Evolutionary conservation across 2,329 filamentous ascomycete species (phyloP), one percentile per base, ranked within the genome.

Genomic region (Scleromitrula shiraiana): DNA sequence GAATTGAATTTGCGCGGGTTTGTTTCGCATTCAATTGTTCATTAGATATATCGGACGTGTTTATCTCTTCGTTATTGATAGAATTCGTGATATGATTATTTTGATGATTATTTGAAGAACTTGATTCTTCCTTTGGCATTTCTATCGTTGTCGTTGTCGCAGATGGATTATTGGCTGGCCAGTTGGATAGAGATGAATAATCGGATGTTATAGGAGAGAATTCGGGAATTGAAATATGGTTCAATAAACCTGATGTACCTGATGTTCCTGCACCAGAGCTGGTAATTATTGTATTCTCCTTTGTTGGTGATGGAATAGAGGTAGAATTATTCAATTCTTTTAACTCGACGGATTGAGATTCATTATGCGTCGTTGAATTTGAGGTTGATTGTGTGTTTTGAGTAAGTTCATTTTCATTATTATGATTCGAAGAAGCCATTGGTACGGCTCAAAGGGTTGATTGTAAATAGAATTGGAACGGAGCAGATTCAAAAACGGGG

Each of bases 231-330:
- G 37, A 47, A 19, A 42, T 47, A 36, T 47, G 7, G 23, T 36
- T 47, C 7, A 47, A 15, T 15, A 47, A 14, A 29, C 29, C 45
- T 19, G 45, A 47, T n/a, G 37, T 41, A 27, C 37, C 45, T 29
- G 45, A 12, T 26, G 14, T 4, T 27, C 12, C 35, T 27, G 20
- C 32, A 4, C 17, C 29, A 29, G 27, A 30, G 5, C 17, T n/a
- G 19, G 36, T 24, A 10, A n/a, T 26, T n/a, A n/a, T n/a, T n/a
- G n/a, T n/a, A n/a, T n/a, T n/a, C n/a, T n/a, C n/a, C n/a, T n/a
- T n/a, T 37, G 33, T 10, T 36, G 32, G 15, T 35, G 32, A 36
- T 36, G 32, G n/a, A n/a, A n/a, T n/a, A n/a, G n/a, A n/a, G n/a
- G n/a, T n/a, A n/a, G n/a, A n/a, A n/a, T n/a, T n/a, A n/a, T n/a